Evolutionary conservation across 768 basidiomycete species (phyloP), one percentile per base, ranked within the genome.

Genomic region (Calocybe gangraenosa): DNA sequence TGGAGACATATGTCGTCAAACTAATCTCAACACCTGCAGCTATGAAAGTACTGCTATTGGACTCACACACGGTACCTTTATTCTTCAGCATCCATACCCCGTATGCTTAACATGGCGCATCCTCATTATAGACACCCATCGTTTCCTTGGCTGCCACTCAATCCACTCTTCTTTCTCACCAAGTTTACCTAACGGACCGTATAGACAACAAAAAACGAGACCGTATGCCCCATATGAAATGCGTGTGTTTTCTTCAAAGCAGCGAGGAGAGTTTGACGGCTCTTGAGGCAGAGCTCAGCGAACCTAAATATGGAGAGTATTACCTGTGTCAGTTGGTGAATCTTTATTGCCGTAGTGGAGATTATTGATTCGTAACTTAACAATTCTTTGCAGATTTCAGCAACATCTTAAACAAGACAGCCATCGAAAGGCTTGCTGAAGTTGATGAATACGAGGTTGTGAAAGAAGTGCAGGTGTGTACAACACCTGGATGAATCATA

Each of bases 381-480:
- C 40, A 25, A 40, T 37, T 44, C 39, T 36, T 39, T 14, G 14
- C 47, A 98, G 95, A 96, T 67, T 99, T 99, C 62, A 97, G 93
- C 68, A 98, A 93, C 57, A 81, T 89, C 32, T 65, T 99, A 51
- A 90, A 78, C 51, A 98, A 98, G 70, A 74, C 77, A 3, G 78
- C 85, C 20, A 97, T 99, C 39, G 96, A 98, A 65, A 78, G 90
- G 8, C 73, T 98, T 40, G 96, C 96, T 0, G 86, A 91, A 56
- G 89, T 85, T 15, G 96, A 99, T 61, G 92, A 96, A 64, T 91
- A 90, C 52, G 96, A 99, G 64, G 87, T 97, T 14, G 95, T 99
- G 11, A 81, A 83, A 44, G 96, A 99, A 69, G 89, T 99, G 1
- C 96, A 99, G 80, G 94, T 94, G 58, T 48, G 75, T 52, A 23